phyloP scores from a whole-genome alignment of 176 grass and related monocot genomes.

The Oryza officinalis region DNA sequence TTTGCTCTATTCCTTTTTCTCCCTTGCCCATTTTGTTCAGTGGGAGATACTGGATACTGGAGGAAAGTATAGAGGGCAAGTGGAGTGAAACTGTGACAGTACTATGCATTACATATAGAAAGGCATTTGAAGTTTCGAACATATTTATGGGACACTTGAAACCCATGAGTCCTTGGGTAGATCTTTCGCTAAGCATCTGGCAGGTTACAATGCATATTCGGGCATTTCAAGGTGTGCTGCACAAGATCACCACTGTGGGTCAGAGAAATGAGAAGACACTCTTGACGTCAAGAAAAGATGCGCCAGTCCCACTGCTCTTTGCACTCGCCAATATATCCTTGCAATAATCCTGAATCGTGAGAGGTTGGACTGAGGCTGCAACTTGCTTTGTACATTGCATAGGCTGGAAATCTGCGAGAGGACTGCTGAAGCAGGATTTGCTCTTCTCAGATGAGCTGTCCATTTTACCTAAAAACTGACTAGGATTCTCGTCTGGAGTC shows the following conservation, averaged over 20 bases:
- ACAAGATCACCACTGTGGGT: constrained; percentile 13
- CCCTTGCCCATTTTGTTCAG: neutral
- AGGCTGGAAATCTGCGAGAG: constrained; percentile 36
- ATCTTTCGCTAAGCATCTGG: neutral
- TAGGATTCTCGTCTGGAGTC: constrained; percentile 6
- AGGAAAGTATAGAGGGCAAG: neutral
- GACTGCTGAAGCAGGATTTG: constrained; percentile 34
- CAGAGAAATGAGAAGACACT: constrained; percentile 84
- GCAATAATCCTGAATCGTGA: constrained; percentile 39
- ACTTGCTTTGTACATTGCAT: constrained; percentile 29
- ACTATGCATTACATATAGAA: neutral
- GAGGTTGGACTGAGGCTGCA: constrained; percentile 27
- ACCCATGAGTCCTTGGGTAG: neutral
- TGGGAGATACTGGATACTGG: neutral
- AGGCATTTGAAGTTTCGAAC: neutral
- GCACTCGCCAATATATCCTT: constrained; percentile 26
- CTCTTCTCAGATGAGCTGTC: constrained; percentile 25
- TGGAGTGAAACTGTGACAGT: neutral
- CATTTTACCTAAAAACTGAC: neutral
- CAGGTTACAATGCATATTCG: neutral
- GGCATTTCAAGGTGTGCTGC: neutral
- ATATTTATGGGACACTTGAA: neutral
- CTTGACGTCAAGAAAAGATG: constrained; percentile 49
- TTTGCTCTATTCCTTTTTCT: neutral
- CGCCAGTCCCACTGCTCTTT: constrained; percentile 12